Evolutionary conservation across 257 asterid genomes (phyloP).

Genomic region (Oldenlandia corymbosa): DNA sequence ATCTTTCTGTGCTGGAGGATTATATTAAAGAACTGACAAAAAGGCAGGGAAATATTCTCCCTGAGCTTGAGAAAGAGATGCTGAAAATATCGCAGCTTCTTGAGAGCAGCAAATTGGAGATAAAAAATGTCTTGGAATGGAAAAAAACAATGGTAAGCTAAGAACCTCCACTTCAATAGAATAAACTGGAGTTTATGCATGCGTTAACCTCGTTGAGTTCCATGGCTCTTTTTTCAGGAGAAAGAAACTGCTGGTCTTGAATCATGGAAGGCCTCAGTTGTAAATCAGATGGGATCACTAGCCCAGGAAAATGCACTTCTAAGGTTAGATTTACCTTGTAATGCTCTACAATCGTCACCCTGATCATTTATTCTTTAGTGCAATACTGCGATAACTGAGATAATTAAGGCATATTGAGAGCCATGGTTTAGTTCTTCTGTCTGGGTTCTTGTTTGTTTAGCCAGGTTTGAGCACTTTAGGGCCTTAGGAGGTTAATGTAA

Average conservation of each 20-base stretch:
- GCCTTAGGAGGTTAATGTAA: background rate
- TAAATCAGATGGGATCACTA: slow-evolving; percentile 53
- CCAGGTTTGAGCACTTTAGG: background rate
- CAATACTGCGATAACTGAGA: background rate
- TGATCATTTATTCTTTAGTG: background rate
- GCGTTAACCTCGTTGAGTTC: slow-evolving; percentile 13
- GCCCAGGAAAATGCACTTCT: slow-evolving; percentile 57
- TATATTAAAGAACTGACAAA: slow-evolving; percentile 71
- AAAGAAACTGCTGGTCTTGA: slow-evolving; percentile 54
- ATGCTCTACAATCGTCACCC: background rate
- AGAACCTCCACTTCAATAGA: background rate
- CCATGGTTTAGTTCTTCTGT: too few species aligned
- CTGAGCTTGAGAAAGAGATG: slow-evolving; percentile 70
- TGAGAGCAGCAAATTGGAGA: slow-evolving; percentile 67
- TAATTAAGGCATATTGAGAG: background rate
- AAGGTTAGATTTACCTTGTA: slow-evolving; percentile 50
- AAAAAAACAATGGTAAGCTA: slow-evolving; percentile 58
- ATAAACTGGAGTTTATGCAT: background rate
- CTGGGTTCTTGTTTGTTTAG: too few species aligned
- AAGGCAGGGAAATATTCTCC: slow-evolving; percentile 64
- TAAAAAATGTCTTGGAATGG: slow-evolving; percentile 72
- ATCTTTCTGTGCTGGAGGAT: slow-evolving; percentile 77
- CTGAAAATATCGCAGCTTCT: slow-evolving; percentile 45
- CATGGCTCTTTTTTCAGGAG: slow-evolving; percentile 39
- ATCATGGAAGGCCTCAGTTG: slow-evolving; percentile 58